Evolutionary conservation across 805 yeast genomes (phyloP).

Genomic region (Scheffersomyces spartinae): DNA sequence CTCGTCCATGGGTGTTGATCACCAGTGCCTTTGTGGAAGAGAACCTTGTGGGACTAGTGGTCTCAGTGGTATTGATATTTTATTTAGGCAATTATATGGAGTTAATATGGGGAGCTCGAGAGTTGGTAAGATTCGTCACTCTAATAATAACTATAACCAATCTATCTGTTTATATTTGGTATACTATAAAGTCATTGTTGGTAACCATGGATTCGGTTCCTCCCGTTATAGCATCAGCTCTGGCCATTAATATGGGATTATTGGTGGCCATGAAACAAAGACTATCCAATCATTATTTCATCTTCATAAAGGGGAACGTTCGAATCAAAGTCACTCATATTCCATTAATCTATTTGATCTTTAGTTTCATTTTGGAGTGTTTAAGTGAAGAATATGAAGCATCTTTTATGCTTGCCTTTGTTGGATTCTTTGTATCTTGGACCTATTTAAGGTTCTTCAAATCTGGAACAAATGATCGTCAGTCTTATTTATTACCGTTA

Average conservation of each 20-base stretch:
- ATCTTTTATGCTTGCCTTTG: constrained; percentile 11
- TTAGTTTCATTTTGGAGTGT: constrained; percentile 12
- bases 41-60: constrained; percentile 23
- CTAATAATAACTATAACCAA: constrained; percentile 27
- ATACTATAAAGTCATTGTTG: constrained; percentile 7
- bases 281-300: constrained; percentile 48
- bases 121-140: constrained; percentile 35
- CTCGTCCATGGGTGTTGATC: constrained; percentile 39
- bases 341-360: constrained; percentile 19
- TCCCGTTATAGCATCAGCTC: constrained; percentile 40
- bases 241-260: constrained; percentile 45
- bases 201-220: constrained; percentile 14
- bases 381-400: constrained; percentile 17
- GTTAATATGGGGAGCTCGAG: constrained; percentile 49
- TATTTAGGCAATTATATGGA: constrained; percentile 58
- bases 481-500: constrained; percentile 29
- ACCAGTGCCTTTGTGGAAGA: constrained; percentile 38
- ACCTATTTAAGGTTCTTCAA: constrained; percentile 26
- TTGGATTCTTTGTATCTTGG: constrained; percentile 30
- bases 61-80: constrained; percentile 25
- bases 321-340: constrained; percentile 33
- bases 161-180: constrained; percentile 16
- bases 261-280: constrained; percentile 57
- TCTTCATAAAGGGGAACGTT: constrained; percentile 33
- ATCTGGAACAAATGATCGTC: constrained; percentile 31